phyloP scores from a whole-genome alignment of 768 basidiomycete genomes.

The Agaricus sinodeliciosus region DNA sequence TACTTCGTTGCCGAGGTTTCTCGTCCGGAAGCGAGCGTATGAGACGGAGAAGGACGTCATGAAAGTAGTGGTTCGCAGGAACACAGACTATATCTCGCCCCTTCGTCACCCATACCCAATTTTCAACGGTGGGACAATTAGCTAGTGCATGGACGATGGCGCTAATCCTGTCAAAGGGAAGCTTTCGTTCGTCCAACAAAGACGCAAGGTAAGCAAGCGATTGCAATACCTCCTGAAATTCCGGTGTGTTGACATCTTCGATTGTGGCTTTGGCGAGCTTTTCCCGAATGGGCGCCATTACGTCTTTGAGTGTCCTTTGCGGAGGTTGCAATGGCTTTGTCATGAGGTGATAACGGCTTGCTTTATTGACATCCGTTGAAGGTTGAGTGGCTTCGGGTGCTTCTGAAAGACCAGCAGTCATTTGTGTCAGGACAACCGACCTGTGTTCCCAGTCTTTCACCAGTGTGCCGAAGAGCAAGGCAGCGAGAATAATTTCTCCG shows the following conservation, averaged over 20 bases:
- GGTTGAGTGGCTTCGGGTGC: background rate
- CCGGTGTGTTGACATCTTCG: slow-evolving; percentile 22
- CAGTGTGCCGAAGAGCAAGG: slow-evolving; percentile 58
- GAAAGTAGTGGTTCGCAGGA: slow-evolving; percentile 42
- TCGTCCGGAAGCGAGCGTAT: slow-evolving; percentile 24
- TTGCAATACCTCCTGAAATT: slow-evolving; percentile 41
- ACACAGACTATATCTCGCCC: slow-evolving; percentile 20
- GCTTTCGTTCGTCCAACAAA: slow-evolving; percentile 41
- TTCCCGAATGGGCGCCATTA: background rate
- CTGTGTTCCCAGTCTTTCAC: slow-evolving; percentile 54
- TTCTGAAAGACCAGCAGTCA: background rate
- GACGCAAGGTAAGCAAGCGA: slow-evolving; percentile 53
- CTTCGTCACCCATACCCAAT: slow-evolving; percentile 32
- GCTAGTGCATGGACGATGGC: slow-evolving; percentile 42
- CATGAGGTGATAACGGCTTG: background rate
- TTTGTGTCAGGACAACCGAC: background rate
- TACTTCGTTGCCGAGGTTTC: background rate
- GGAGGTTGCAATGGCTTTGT: background rate
- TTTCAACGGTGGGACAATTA: slow-evolving; percentile 32
- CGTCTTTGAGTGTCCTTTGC: background rate
- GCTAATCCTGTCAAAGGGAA: slow-evolving; percentile 39
- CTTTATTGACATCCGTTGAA: slow-evolving; percentile 15
- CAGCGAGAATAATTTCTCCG: slow-evolving; percentile 74
- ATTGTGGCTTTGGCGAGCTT: slow-evolving; percentile 11
- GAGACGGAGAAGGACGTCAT: slow-evolving; percentile 37